Percentiles rank a stretch among this genome's conserved stretches.
Conservation (phyloP, 306 rosid genomes). For the Dalbergia cultrata region DNA sequence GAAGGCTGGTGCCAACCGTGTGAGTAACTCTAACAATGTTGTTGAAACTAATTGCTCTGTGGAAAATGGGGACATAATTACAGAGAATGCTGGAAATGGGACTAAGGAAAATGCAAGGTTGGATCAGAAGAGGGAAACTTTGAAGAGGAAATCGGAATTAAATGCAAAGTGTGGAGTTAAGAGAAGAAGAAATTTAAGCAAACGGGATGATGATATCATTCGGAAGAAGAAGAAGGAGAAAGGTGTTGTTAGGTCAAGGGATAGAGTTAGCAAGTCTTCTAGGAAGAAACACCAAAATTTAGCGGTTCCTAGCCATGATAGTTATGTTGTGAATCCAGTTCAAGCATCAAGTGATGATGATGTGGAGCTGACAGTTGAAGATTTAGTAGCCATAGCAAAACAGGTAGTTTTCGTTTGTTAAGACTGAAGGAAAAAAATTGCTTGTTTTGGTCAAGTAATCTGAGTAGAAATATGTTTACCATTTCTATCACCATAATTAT, state of each 20-base stretch:
- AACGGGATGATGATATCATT: slow-evolving; percentile 30
- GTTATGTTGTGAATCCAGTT: slow-evolving; percentile 44
- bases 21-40: slow-evolving; percentile 46
- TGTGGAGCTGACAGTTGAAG: slow-evolving; percentile 72
- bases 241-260: slow-evolving; percentile 32
- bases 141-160: slow-evolving; percentile 45
- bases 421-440: background rate
- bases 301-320: slow-evolving; percentile 43
- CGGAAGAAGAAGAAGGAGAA: slow-evolving; percentile 56
- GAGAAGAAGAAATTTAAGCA: slow-evolving; percentile 45
- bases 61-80: slow-evolving; percentile 45
- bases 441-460: slow-evolving; percentile 28
- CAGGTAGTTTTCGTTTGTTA: slow-evolving; percentile 64
- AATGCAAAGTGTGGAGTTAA: slow-evolving; percentile 49
- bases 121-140: slow-evolving; percentile 45
- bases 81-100: slow-evolving; percentile 25
- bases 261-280: slow-evolving; percentile 44
- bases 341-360: slow-evolving; percentile 56
- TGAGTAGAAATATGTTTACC: slow-evolving; percentile 19
- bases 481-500: slow-evolving; percentile 25
- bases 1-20: slow-evolving; percentile 49
- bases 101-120: slow-evolving; percentile 26
- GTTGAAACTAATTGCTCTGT: slow-evolving; percentile 40
- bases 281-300: slow-evolving; percentile 41
- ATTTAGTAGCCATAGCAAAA: slow-evolving; percentile 75